Conservation (phyloP, 768 basidiomycete species). For the Russula compacta region DNA sequence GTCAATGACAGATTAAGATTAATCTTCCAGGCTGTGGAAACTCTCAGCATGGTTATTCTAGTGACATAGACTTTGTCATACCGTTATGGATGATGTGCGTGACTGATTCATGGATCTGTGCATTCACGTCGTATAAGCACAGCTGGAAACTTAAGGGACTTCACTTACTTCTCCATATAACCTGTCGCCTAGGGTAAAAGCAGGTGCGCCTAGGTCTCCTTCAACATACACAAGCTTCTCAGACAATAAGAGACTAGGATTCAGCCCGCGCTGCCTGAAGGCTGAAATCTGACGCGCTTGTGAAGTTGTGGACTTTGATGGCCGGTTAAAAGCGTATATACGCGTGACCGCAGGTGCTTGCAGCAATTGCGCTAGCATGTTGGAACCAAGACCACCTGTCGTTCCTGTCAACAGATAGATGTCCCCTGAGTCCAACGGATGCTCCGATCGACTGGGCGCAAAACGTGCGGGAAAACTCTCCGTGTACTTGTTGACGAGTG, state of each 20-base stretch:
- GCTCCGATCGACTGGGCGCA: background rate
- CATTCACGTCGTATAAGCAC: background rate
- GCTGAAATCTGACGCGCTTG: conserved; percentile 14
- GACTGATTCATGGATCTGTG: conserved; percentile 12
- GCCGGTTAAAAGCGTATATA: conserved; percentile 23
- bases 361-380: conserved; percentile 21
- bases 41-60: background rate
- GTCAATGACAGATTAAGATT: conserved; percentile 22
- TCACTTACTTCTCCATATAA: conserved; percentile 16
- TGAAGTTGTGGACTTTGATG: conserved; percentile 1
- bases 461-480: conserved; percentile 17
- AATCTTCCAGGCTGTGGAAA: conserved; percentile 20
- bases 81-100: conserved; percentile 23
- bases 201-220: conserved; percentile 16
- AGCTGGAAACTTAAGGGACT: background rate
- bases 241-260: conserved; percentile 14
- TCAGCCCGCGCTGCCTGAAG: conserved; percentile 19
- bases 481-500: conserved; percentile 21
- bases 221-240: conserved; percentile 21
- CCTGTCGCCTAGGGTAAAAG: conserved; percentile 6
- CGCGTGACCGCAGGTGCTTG: conserved; percentile 9
- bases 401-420: conserved; percentile 22
- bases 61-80: background rate
- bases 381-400: conserved; percentile 22
- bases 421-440: background rate